Conservation (phyloP, 2,329 filamentous ascomycete species). For the Didymella segeticola region DNA sequence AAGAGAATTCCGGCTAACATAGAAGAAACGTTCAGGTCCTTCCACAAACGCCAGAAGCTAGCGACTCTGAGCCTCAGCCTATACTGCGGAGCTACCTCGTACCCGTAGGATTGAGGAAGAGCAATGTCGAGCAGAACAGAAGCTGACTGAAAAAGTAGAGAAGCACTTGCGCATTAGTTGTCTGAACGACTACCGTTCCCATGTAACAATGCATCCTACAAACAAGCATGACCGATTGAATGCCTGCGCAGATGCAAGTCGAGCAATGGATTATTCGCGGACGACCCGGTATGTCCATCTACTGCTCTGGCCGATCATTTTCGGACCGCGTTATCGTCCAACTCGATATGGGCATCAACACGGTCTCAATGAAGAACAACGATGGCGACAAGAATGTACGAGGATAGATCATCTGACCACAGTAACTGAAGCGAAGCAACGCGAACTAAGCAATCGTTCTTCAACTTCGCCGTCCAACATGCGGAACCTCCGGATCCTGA, state of each 20-base stretch:
- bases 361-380: not conserved
- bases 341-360: not conserved
- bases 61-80: no score
- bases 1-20: no score
- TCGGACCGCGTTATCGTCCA: not conserved
- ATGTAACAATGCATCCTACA: not conserved
- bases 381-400: not conserved
- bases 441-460: not conserved
- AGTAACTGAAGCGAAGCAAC: not conserved
- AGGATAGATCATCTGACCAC: not conserved
- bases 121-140: no score
- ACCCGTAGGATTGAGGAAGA: no score
- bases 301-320: not conserved
- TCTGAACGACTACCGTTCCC: not conserved
- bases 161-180: no score
- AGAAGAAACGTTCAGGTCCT: no score
- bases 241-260: not conserved
- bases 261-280: not conserved
- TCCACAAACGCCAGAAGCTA: no score
- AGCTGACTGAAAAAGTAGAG: no score
- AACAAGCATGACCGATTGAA: not conserved
- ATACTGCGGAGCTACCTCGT: no score
- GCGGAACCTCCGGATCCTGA: slow-evolving; percentile 2
- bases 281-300: not conserved
- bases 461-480: not conserved